Evolutionary conservation across 1,284 basidiomycete genomes (phyloP).

Genomic region (Peniophora sp.): DNA sequence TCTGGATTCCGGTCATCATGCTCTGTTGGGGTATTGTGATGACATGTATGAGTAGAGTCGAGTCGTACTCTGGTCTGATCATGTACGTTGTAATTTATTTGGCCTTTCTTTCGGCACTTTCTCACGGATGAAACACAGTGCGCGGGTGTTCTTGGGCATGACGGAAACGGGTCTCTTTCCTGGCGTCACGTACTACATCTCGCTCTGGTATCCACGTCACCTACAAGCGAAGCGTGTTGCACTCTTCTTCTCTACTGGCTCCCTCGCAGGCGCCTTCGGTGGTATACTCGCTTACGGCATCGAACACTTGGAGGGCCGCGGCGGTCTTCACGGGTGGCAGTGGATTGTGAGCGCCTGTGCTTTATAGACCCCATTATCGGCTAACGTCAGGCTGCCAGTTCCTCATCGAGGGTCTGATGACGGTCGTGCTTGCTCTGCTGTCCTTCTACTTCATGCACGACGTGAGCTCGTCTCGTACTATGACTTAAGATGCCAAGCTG

Average conservation of each 20-base stretch:
- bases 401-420: slow-evolving; percentile 25
- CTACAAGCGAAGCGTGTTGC: slow-evolving; percentile 43
- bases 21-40: slow-evolving; percentile 25
- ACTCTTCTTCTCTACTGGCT: slow-evolving; percentile 55
- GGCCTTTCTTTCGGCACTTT: slow-evolving; percentile 1
- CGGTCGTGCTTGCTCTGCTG: slow-evolving; percentile 26
- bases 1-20: slow-evolving; percentile 17
- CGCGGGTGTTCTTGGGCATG: slow-evolving; percentile 42
- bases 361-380: not conserved
- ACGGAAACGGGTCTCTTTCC: slow-evolving; percentile 49
- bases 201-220: slow-evolving; percentile 43
- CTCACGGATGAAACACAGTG: slow-evolving; percentile 19
- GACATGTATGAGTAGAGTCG: slow-evolving; percentile 29
- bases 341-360: slow-evolving; percentile 39
- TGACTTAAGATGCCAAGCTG: not conserved
- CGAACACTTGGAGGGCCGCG: slow-evolving; percentile 27
- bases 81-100: slow-evolving; percentile 10
- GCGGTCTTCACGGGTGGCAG: slow-evolving; percentile 31
- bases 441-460: slow-evolving; percentile 39
- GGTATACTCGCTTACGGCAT: slow-evolving; percentile 27
- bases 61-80: slow-evolving; percentile 24
- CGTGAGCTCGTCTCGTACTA: slow-evolving; percentile 16
- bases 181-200: slow-evolving; percentile 46
- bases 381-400: slow-evolving; percentile 16
- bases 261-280: slow-evolving; percentile 40